Conservation (phyloP, 106 monocot genomes). For the Alisma plantagoaquatica region DNA sequence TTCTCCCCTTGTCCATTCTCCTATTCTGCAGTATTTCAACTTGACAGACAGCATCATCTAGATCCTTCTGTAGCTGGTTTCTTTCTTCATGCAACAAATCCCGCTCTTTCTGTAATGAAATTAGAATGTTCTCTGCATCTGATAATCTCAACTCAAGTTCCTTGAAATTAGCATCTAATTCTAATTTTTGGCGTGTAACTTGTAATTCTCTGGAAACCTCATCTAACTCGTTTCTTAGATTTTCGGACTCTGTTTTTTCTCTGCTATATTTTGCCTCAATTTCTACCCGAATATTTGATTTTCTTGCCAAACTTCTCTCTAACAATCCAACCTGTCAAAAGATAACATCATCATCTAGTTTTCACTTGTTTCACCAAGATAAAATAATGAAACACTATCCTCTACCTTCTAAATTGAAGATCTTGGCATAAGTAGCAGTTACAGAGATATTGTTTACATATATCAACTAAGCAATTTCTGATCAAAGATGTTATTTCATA, state of each 20-base stretch:
- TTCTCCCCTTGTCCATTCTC: constrained; percentile 4
- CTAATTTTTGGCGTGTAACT: constrained; percentile 14
- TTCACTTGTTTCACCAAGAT: too few species aligned
- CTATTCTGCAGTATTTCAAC: constrained; percentile 16
- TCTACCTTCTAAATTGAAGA: too few species aligned
- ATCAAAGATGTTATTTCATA: neutral
- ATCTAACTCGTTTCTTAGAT: constrained; percentile 9
- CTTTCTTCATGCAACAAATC: constrained; percentile 19
- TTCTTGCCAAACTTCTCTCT: constrained; percentile 20
- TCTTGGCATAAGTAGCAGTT: neutral
- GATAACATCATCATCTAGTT: too few species aligned
- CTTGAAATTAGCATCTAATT: constrained; percentile 14
- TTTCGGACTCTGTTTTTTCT: constrained; percentile 19
- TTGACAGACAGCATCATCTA: constrained; percentile 31
- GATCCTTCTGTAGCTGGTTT: constrained; percentile 21
- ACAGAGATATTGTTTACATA: neutral
- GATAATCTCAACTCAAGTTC: constrained; percentile 5
- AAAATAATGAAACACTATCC: too few species aligned
- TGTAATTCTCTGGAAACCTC: constrained; percentile 16
- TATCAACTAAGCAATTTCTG: neutral
- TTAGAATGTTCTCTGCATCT: constrained; percentile 25
- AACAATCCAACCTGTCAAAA: constrained; percentile 23
- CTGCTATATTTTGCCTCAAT: constrained; percentile 16
- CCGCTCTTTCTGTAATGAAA: constrained; percentile 4
- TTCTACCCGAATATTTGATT: constrained; percentile 23